Evolutionary conservation across 257 asterid genomes (phyloP), one percentile per base, ranked within the genome.

Genomic region (Cinchona pubescens): DNA sequence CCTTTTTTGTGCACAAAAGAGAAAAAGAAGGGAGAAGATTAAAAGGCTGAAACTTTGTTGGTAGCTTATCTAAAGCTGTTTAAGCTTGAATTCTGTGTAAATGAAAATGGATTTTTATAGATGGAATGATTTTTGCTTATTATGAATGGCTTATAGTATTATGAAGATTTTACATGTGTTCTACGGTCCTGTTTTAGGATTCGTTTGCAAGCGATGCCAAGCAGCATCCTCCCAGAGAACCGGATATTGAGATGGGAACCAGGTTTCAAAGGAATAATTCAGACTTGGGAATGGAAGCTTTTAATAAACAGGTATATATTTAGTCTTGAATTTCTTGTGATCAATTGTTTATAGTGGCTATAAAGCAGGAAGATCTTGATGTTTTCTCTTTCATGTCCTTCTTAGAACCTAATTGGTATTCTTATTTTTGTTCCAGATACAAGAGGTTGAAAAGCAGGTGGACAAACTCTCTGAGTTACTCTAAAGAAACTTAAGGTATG

Each of bases 171-270:
- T 25, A n/a, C 29, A 63, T 55, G 12, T 67, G 55, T 59, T 30
- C 58, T 83, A 53, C 71, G 35, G 60, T 43, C 21, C 49, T 38
- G 53, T 78, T 74, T 38, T 79, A 90, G 96, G 97, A 92, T 69
- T 86, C 96, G 5, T 89, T 82, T 69, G 92, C 82, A 5, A 42
- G 85, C 53, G 90, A 82, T 76, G 86, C 66, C 55, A 85, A 82
- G 67, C 90, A 76, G 63, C 76, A 74, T 79, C 71, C 87, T 49
- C 72, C 83, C 7, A 74, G 89, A 68, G 90, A 79, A 61, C 78
- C 78, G 4, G 97, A 88, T 81, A 86, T 92, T 35, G 97, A 92
- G 86, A 90, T 90, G 96, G 96, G 97, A 51, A 63, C 71, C 30
- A 87, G 83, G 67, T 37, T 74, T 78, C 82, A 86, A n/a, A 87